phyloP scores from a whole-genome alignment of 208 protist genomes.

The Porcisia hertigi region DNA sequence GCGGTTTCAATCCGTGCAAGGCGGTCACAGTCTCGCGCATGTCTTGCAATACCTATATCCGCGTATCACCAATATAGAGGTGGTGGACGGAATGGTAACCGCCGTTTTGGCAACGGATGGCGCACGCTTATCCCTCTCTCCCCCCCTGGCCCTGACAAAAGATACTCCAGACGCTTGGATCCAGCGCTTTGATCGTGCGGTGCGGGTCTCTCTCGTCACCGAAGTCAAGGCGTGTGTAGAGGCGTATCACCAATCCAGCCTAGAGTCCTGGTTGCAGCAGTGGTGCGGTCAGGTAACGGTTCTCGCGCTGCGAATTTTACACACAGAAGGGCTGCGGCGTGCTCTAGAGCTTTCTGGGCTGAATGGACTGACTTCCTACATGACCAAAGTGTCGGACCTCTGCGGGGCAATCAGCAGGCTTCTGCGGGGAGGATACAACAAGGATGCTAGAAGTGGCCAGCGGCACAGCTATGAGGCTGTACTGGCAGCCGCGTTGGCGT shows the following conservation, averaged over 20 bases:
- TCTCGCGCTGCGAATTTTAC: conserved; percentile 68
- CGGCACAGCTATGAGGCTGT: conserved; percentile 3
- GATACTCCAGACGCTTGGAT: conserved; percentile 71
- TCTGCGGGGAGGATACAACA: conserved; percentile 11
- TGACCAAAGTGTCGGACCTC: conserved; percentile 51
- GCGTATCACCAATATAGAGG: conserved; percentile 40
- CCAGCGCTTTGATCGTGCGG: conserved; percentile 50
- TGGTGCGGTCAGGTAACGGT: conserved; percentile 74
- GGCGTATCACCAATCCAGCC: conserved; percentile 36
- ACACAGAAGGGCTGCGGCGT: conserved; percentile 66
- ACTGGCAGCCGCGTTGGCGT: conserved; percentile 52
- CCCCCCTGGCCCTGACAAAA: conserved; percentile 43
- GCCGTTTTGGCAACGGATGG: conserved; percentile 61
- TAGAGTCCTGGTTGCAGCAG: conserved; percentile 56
- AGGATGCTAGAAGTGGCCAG: background rate
- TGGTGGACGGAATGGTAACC: conserved; percentile 40
- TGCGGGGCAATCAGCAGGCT: conserved; percentile 56
- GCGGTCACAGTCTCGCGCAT: conserved; percentile 35
- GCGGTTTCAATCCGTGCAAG: conserved; percentile 71
- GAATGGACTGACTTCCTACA: conserved; percentile 54
- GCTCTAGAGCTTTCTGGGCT: conserved; percentile 53
- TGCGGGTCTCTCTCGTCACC: conserved; percentile 56
- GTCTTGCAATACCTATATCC: conserved; percentile 77
- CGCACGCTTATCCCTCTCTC: conserved; percentile 38
- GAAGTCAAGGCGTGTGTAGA: conserved; percentile 48